Conservation (phyloP, 2,329 filamentous ascomycete genomes). For the Xylaria sp. region DNA sequence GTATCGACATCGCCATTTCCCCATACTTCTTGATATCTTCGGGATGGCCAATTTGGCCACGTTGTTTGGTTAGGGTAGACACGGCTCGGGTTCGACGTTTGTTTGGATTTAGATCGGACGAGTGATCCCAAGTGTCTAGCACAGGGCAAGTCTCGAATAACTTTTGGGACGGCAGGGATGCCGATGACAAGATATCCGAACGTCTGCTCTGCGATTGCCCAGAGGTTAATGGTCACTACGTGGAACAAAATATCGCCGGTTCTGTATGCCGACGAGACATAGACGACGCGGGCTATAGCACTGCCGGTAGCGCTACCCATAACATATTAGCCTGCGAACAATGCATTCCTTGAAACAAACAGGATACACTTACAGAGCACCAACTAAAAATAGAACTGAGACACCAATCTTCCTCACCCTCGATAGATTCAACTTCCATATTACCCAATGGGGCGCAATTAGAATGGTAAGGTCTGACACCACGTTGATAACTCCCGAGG, state of each 20-base stretch:
- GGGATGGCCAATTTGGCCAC: conserved; percentile 7
- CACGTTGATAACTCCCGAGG: conserved; percentile 29
- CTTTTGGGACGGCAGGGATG: conserved; percentile 24
- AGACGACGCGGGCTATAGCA: conserved; percentile 22
- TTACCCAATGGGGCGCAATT: conserved; percentile 27
- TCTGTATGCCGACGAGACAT: conserved; percentile 9
- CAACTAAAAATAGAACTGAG: conserved; percentile 27
- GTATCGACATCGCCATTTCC: conserved; percentile 8
- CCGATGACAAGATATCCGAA: conserved; percentile 30
- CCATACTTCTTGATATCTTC: conserved; percentile 7
- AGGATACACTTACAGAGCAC: conserved; percentile 21
- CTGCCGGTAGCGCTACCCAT: conserved; percentile 22
- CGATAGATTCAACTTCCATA: conserved; percentile 29
- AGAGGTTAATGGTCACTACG: conserved; percentile 24
- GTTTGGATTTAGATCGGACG: conserved; percentile 13
- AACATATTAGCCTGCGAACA: neutral
- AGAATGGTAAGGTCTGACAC: conserved; percentile 29
- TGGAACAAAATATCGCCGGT: conserved; percentile 23
- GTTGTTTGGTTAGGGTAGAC: neutral
- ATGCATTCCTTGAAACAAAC: too few species aligned
- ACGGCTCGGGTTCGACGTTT: neutral
- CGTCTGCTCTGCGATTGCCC: conserved; percentile 27
- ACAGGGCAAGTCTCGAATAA: conserved; percentile 15
- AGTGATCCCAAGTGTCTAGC: conserved; percentile 16
- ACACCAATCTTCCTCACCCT: conserved; percentile 22